A percentile compares a stretch with the other conserved stretches of the same genome.
These are phyloP conservation scores for Globisporangium nodosum DNA, from an alignment of 352 stramenopile genomes.

Conservation along the genomic window DNA sequence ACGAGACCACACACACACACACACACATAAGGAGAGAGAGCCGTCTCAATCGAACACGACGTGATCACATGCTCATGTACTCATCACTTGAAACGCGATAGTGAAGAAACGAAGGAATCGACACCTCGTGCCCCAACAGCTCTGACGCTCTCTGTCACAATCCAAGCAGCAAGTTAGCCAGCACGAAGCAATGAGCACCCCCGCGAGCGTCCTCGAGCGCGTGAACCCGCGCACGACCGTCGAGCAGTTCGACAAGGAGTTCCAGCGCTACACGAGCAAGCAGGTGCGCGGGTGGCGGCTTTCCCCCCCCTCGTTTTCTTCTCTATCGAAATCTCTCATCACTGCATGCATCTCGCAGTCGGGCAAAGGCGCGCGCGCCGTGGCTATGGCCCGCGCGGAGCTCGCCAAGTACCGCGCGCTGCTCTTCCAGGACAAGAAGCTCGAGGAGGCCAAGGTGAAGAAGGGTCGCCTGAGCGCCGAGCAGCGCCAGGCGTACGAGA, in stretches of 20 bases:
- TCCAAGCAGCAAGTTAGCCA: no score
- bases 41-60: no score
- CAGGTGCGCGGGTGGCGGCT: slow-evolving; percentile 27
- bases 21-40: neutral
- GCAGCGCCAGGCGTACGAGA: slow-evolving; percentile 52
- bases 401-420: slow-evolving; percentile 76
- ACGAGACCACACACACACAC: no score
- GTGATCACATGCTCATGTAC: no score
- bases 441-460: slow-evolving; percentile 60
- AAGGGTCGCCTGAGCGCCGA: slow-evolving; percentile 51
- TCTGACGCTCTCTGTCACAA: no score
- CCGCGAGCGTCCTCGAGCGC: slow-evolving; percentile 7
- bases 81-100: no score
- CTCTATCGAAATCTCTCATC: neutral
- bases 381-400: slow-evolving; percentile 73
- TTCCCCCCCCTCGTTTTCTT: neutral
- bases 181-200: slow-evolving; percentile 3
- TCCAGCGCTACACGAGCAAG: slow-evolving; percentile 83
- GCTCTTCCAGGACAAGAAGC: slow-evolving; percentile 84
- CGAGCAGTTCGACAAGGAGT: slow-evolving; percentile 84
- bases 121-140: no score
- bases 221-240: slow-evolving; percentile 24
- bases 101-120: no score
- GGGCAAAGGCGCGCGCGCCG: slow-evolving; percentile 58
- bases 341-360: slow-evolving; percentile 20